Conservation (phyloP, 495 filamentous ascomycete species). For the Ramalina peruviana region DNA sequence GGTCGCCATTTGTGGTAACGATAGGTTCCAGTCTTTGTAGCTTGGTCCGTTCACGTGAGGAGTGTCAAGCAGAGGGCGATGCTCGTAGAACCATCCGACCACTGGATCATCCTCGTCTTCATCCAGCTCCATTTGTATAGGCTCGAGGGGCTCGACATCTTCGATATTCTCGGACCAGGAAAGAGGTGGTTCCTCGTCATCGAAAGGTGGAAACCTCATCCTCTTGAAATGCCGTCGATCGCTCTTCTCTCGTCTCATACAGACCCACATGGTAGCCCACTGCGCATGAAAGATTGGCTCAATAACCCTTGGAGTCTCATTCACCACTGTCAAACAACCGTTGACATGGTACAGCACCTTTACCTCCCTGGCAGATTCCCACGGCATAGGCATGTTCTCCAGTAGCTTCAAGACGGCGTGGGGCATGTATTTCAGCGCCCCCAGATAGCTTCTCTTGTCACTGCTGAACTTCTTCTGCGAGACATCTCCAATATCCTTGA, state of each 20-base stretch:
- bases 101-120: slow-evolving; percentile 87
- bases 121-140: slow-evolving; percentile 98
- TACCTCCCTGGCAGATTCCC: slow-evolving; percentile 90
- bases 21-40: slow-evolving; percentile 92
- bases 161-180: slow-evolving; percentile 99
- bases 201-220: slow-evolving; percentile 98
- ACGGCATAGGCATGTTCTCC: slow-evolving; percentile 99
- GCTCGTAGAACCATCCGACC: slow-evolving; percentile 96
- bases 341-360: slow-evolving; percentile 98
- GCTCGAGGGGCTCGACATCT: slow-evolving; percentile 93
- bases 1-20: slow-evolving; percentile 90
- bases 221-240: slow-evolving; percentile 94
- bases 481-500: slow-evolving; percentile 97
- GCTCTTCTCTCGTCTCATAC: slow-evolving; percentile 95
- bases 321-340: slow-evolving; percentile 91
- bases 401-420: slow-evolving; percentile 97
- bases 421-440: slow-evolving; percentile 98
- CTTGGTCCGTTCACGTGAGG: slow-evolving; percentile 92
- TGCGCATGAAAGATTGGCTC: slow-evolving; percentile 98
- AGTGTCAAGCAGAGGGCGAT: slow-evolving; percentile 81
- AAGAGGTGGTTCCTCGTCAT: slow-evolving; percentile 94
- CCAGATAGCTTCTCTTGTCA: slow-evolving; percentile 96
- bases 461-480: slow-evolving; percentile 99
- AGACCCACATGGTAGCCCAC: slow-evolving; percentile 99
- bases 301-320: slow-evolving; percentile 92